phyloP scores from a whole-genome alignment of 2,329 filamentous ascomycete genomes.

The Aspergillus calidoustus region DNA sequence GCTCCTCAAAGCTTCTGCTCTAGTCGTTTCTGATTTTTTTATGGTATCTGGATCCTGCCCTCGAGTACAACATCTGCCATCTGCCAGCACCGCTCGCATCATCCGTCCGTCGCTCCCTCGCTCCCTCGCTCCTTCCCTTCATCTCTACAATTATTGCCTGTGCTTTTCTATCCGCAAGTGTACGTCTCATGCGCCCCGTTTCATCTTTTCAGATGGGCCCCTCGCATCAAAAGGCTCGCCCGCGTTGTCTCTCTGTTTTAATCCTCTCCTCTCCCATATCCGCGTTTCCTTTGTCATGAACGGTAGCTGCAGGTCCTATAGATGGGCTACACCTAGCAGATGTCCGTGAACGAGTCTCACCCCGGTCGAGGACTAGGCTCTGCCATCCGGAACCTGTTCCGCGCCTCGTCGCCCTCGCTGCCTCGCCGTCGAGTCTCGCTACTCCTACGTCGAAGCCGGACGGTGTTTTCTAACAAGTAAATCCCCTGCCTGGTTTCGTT shows the following conservation, averaged over 20 bases:
- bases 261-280: conserved; percentile 15
- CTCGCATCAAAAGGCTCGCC: conserved; percentile 19
- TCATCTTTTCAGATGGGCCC: conserved; percentile 31
- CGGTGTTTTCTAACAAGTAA: conserved; percentile 42
- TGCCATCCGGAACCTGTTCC: conserved; percentile 39
- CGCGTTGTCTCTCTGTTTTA: conserved; percentile 10
- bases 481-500: conserved; percentile 9
- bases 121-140: neutral
- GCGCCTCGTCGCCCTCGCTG: conserved; percentile 31
- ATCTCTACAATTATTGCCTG: conserved; percentile 4
- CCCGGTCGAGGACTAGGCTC: conserved; percentile 37
- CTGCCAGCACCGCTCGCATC: conserved; percentile 1
- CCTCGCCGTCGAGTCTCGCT: conserved; percentile 37
- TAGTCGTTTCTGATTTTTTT: conserved; percentile 21
- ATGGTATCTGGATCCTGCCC: neutral
- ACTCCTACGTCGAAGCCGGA: conserved; percentile 42
- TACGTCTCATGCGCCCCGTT: conserved; percentile 26
- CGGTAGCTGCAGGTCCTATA: conserved; percentile 25
- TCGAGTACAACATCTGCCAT: neutral
- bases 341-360: conserved; percentile 41
- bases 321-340: conserved; percentile 39
- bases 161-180: conserved; percentile 18
- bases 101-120: neutral
- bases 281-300: conserved; percentile 28
- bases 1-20: conserved; percentile 23